phyloP scores from a whole-genome alignment of 1,284 basidiomycete species.

The Omphalotus olearius region DNA sequence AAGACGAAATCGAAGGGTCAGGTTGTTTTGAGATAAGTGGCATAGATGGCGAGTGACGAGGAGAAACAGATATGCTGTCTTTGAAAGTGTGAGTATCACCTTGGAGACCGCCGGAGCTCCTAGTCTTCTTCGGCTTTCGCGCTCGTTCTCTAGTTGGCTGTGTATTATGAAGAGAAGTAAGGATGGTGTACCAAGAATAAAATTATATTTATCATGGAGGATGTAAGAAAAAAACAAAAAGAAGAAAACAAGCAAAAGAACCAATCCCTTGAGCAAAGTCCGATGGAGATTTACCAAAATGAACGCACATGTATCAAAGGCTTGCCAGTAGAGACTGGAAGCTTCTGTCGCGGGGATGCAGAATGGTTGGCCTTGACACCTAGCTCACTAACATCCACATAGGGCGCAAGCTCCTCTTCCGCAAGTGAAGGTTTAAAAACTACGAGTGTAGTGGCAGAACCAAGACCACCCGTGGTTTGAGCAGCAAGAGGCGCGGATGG shows the following conservation, averaged over 20 bases:
- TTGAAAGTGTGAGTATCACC: neutral
- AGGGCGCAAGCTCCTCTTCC: constrained; percentile 11
- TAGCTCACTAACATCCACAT: constrained; percentile 50
- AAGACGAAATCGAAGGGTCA: neutral
- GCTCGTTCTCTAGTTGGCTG: constrained; percentile 71
- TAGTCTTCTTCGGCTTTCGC: constrained; percentile 53
- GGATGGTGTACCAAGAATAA: constrained; percentile 19
- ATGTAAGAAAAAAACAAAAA: constrained; percentile 21
- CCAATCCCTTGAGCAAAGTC: constrained; percentile 36
- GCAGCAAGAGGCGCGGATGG: neutral
- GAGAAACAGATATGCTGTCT: neutral
- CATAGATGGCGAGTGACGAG: neutral
- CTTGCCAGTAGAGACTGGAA: constrained; percentile 46
- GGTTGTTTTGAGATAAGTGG: too few relatives aligned
- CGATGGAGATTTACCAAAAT: constrained; percentile 53
- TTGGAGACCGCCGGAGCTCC: neutral
- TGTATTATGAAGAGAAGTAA: constrained; percentile 20
- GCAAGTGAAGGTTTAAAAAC: constrained; percentile 33
- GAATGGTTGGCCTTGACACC: constrained; percentile 38
- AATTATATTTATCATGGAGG: constrained; percentile 22
- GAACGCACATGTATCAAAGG: constrained; percentile 81
- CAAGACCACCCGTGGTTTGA: constrained; percentile 23
- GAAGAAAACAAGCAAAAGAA: constrained; percentile 25
- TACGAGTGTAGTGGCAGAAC: constrained; percentile 45
- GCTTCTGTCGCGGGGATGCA: constrained; percentile 21